These are phyloP conservation scores for Aspergillus avenaceus DNA, from an alignment of 495 filamentous ascomycete genomes.

Conservation along the genomic window DNA sequence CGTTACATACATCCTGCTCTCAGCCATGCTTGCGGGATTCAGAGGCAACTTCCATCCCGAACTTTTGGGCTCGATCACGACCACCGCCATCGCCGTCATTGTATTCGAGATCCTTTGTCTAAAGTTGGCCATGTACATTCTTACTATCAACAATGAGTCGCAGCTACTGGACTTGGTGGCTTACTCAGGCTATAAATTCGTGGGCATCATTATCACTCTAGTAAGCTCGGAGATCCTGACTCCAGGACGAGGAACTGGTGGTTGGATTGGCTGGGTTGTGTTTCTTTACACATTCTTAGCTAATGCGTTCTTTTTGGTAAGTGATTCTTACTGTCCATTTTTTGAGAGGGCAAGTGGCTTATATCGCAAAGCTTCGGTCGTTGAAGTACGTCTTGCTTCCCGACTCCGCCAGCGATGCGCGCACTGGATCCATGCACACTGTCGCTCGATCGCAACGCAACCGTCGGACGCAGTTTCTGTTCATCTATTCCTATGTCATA, in stretches of 20 bases:
- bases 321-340: conserved; percentile 16
- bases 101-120: conserved; percentile 81
- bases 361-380: conserved; percentile 73
- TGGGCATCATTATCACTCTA: conserved; percentile 87
- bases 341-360: conserved; percentile 16
- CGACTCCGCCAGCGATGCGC: conserved; percentile 64
- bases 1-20: conserved; percentile 94
- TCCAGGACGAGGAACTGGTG: conserved; percentile 71
- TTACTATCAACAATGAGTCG: conserved; percentile 81
- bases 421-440: conserved; percentile 67
- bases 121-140: conserved; percentile 88
- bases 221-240: conserved; percentile 71
- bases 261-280: conserved; percentile 82
- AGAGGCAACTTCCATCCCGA: conserved; percentile 93
- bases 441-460: conserved; percentile 80
- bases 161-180: conserved; percentile 91
- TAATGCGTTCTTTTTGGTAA: conserved; percentile 92
- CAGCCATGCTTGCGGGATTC: conserved; percentile 82
- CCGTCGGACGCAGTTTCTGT: conserved; percentile 90
- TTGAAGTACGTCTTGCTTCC: conserved; percentile 94
- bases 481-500: conserved; percentile 89
- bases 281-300: conserved; percentile 89
- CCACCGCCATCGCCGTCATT: conserved; percentile 75
- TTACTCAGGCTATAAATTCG: conserved; percentile 98
- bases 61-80: conserved; percentile 82